Conservation (phyloP, 176 grass and related monocot genomes). For the Dactylis glomerata region DNA sequence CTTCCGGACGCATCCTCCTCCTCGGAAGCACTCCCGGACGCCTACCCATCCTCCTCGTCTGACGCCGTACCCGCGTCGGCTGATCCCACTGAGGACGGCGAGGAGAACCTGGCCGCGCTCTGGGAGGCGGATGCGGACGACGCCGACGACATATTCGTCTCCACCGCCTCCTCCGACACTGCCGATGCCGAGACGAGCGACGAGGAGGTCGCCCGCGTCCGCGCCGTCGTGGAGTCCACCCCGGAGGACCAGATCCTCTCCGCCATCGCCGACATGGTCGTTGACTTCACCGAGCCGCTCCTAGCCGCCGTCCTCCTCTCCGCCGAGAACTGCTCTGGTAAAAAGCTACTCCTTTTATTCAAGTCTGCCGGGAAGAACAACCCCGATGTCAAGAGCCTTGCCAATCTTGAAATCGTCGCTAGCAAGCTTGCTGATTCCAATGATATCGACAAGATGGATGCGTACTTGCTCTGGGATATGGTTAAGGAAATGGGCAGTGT, state of each 20-base stretch:
- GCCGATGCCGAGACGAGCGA: slow-evolving; percentile 40
- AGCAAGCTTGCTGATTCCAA: slow-evolving; percentile 38
- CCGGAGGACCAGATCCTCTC: slow-evolving; percentile 46
- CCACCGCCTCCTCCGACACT: not conserved
- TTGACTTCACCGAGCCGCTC: slow-evolving; percentile 65
- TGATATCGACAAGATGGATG: slow-evolving; percentile 52
- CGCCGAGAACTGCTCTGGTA: slow-evolving; percentile 38
- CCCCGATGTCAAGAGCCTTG: slow-evolving; percentile 37
- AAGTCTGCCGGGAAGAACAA: slow-evolving; percentile 48
- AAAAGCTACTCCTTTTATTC: slow-evolving; percentile 62
- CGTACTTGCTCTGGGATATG: slow-evolving; percentile 85
- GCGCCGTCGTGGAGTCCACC: slow-evolving; percentile 32
- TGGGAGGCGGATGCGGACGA: slow-evolving; percentile 56
- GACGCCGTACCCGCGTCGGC: not conserved
- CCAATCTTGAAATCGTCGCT: slow-evolving; percentile 53
- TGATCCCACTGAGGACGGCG: slow-evolving; percentile 23
- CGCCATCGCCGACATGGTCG: slow-evolving; percentile 51
- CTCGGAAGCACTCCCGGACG: not conserved
- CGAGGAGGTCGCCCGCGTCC: slow-evolving; percentile 47
- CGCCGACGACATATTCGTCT: slow-evolving; percentile 43
- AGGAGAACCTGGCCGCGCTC: slow-evolving; percentile 53
- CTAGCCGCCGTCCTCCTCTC: slow-evolving; percentile 57
- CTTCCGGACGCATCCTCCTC: slow-evolving; percentile 26
- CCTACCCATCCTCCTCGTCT: slow-evolving; percentile 1
- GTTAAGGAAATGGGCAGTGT: slow-evolving; percentile 66